Evolutionary conservation across 2,329 filamentous ascomycete genomes (phyloP).

Genomic region (Neofusicoccum parvum): DNA sequence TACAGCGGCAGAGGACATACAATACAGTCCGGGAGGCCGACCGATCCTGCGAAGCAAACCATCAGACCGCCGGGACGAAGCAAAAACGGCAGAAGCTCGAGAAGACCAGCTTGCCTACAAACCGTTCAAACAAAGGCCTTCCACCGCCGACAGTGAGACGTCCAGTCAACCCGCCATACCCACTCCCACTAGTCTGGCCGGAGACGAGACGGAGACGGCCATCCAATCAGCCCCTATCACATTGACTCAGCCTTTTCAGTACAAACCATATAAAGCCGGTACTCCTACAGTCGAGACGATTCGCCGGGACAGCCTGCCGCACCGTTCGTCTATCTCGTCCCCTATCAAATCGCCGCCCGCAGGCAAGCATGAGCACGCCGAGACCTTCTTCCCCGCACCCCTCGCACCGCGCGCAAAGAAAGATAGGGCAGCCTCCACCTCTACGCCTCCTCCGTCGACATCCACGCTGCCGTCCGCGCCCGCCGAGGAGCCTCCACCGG

Average conservation of each 20-base stretch:
- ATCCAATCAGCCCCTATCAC: conserved; percentile 25
- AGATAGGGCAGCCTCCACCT: neutral
- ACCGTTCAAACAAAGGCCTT: neutral
- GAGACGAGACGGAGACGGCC: conserved; percentile 30
- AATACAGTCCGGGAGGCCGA: conserved; percentile 58
- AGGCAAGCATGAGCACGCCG: conserved; percentile 28
- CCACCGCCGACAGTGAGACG: conserved; percentile 14
- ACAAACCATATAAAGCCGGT: conserved; percentile 36
- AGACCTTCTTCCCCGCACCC: conserved; percentile 38
- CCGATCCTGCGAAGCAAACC: conserved; percentile 43
- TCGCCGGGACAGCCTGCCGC: conserved; percentile 21
- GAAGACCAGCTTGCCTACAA: conserved; percentile 12
- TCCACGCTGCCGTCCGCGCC: conserved; percentile 24
- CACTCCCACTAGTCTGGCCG: conserved; percentile 39
- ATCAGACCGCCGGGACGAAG: conserved; percentile 23
- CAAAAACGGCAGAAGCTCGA: conserved; percentile 30
- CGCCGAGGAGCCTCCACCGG: neutral
- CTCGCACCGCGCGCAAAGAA: conserved; percentile 21
- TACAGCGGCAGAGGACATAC: conserved; percentile 27
- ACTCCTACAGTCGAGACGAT: conserved; percentile 25
- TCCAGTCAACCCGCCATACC: conserved; percentile 34
- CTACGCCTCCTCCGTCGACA: conserved; percentile 17
- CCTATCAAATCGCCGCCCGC: conserved; percentile 22
- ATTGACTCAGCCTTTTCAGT: conserved; percentile 22
- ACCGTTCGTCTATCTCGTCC: conserved; percentile 31